These are phyloP conservation scores for Cercis canadensis DNA, from an alignment of 306 rosid genomes.

Conservation along the genomic window DNA sequence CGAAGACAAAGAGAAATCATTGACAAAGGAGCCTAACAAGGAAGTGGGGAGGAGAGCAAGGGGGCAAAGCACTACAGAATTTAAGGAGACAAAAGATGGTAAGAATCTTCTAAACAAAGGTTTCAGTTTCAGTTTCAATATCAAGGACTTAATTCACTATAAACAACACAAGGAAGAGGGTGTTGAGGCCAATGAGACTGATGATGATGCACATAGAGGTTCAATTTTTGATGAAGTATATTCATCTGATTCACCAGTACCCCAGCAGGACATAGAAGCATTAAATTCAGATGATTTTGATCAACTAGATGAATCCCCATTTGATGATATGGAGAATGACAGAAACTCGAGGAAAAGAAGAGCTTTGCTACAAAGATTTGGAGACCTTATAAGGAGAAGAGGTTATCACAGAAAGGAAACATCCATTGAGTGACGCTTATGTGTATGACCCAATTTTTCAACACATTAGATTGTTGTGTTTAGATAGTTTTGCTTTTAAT, in stretches of 20 bases:
- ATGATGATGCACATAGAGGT: no score
- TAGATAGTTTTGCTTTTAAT: neutral
- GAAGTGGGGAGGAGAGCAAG: constrained; percentile 50
- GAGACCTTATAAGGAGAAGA: constrained; percentile 77
- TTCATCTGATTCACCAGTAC: neutral
- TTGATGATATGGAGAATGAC: no score
- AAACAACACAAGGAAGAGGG: no score
- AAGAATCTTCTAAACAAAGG: no score
- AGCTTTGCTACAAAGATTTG: constrained; percentile 78
- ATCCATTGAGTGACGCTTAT: constrained; percentile 42
- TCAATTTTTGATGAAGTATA: no score
- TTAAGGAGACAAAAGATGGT: no score
- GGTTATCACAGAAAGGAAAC: constrained; percentile 45
- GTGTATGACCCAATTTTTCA: constrained; percentile 10
- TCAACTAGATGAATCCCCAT: constrained; percentile 41
- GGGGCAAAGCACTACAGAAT: constrained; percentile 20
- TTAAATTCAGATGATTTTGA: constrained; percentile 48
- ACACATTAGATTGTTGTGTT: constrained; percentile 4
- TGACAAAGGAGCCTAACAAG: constrained; percentile 36
- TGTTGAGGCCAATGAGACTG: no score
- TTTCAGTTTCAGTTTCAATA: no score
- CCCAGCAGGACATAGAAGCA: constrained; percentile 47
- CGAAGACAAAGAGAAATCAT: constrained; percentile 38
- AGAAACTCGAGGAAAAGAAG: constrained; percentile 66
- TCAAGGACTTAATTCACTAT: no score